A percentile compares a stretch with the other conserved stretches of the same genome.
Evolutionary conservation across 192 early-diverging fungal species (phyloP).

Genomic region (Powellomyces hirtus): DNA sequence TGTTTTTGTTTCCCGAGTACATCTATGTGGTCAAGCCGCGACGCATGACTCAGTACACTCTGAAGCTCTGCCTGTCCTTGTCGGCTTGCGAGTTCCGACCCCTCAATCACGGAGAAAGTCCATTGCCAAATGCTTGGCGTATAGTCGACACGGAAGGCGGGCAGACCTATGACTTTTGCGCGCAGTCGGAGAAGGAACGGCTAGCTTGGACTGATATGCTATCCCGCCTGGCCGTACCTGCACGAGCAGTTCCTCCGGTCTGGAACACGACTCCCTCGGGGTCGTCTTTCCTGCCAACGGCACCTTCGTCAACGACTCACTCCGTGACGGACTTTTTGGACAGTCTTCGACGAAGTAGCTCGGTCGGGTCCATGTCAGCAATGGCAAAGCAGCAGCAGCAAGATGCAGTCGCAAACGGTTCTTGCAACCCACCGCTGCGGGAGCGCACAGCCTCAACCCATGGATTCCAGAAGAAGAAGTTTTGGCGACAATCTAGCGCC

Average conservation of each 20-base stretch:
- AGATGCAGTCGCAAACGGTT: not conserved
- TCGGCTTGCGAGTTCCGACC: conserved; percentile 24
- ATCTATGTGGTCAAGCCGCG: conserved; percentile 28
- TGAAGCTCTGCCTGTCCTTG: conserved; percentile 31
- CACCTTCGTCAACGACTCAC: not conserved
- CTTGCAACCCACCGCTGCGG: not conserved
- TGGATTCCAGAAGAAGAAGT: not conserved
- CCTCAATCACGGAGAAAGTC: not conserved
- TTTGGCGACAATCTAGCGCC: conserved; percentile 28
- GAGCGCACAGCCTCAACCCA: not conserved
- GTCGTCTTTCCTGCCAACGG: not conserved
- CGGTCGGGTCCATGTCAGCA: conserved; percentile 13
- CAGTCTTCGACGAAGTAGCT: conserved; percentile 14
- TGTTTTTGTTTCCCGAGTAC: conserved; percentile 31
- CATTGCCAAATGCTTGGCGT: conserved; percentile 23
- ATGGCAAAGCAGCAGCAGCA: not conserved
- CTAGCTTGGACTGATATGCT: conserved; percentile 20
- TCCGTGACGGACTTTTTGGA: conserved; percentile 1
- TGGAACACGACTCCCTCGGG: not conserved
- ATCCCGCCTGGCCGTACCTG: conserved; percentile 6
- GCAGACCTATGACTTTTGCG: conserved; percentile 27
- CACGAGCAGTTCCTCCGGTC: not conserved
- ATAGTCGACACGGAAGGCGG: conserved; percentile 8
- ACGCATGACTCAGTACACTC: conserved; percentile 15
- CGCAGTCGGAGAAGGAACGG: conserved; percentile 15